These are phyloP conservation scores for Musa troglodytarum DNA, from an alignment of 176 grass and related monocot species.

Conservation along the genomic window DNA sequence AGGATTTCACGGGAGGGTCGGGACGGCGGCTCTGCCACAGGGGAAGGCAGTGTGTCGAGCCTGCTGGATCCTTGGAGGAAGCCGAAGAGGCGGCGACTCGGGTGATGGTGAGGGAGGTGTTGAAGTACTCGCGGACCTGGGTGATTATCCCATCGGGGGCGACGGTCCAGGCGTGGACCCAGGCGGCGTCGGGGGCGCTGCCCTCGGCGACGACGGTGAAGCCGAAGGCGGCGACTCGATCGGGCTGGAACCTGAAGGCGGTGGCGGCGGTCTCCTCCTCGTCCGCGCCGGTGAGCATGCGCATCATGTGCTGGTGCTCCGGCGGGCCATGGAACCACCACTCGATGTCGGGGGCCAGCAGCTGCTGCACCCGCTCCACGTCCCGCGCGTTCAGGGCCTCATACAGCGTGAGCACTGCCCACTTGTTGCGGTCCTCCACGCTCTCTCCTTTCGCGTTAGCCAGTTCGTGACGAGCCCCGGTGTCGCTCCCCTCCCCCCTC, in stretches of 20 bases:
- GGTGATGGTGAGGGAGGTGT: constrained; percentile 73
- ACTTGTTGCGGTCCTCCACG: constrained; percentile 42
- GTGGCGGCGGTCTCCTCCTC: constrained; percentile 10
- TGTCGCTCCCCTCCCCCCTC: not conserved
- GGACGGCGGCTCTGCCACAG: constrained; percentile 54
- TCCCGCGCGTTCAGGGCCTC: constrained; percentile 56
- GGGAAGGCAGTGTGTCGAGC: constrained; percentile 19
- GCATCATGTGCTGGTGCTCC: constrained; percentile 82
- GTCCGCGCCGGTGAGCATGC: constrained; percentile 49
- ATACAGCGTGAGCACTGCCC: constrained; percentile 57
- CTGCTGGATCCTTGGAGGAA: not conserved
- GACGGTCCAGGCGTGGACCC: constrained; percentile 92
- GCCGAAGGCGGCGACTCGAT: constrained; percentile 48
- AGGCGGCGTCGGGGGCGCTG: constrained; percentile 32
- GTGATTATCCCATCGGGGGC: constrained; percentile 68
- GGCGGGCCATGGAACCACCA: constrained; percentile 97
- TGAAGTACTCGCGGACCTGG: constrained; percentile 80
- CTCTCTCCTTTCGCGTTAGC: constrained; percentile 33
- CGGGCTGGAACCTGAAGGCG: constrained; percentile 43
- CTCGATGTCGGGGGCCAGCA: constrained; percentile 73
- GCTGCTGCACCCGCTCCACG: constrained; percentile 46
- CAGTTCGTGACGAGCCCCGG: constrained; percentile 43
- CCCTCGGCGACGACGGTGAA: constrained; percentile 73
- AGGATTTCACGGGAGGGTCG: constrained; percentile 40
- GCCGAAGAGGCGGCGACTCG: constrained; percentile 25